A percentile compares a stretch with the other conserved stretches of the same genome.
Conservation (phyloP, 129 eudicot species). For the Logfia minima region DNA sequence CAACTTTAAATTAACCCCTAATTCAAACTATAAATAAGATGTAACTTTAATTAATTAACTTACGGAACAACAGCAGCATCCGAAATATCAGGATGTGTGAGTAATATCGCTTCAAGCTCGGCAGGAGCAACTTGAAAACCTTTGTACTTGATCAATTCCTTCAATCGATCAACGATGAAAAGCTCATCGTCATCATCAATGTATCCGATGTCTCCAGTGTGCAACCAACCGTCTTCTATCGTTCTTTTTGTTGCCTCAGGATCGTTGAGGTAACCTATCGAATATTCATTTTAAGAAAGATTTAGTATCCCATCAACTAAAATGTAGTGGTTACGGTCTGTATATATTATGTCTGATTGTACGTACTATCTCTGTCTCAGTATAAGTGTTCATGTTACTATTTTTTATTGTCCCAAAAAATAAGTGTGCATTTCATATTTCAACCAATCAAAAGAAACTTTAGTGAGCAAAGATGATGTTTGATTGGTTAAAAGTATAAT, state of each 20-base stretch:
- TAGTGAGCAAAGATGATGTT: no score
- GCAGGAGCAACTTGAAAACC: slow-evolving; percentile 99
- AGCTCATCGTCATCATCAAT: slow-evolving; percentile 90
- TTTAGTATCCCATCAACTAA: no score
- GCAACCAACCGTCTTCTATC: slow-evolving; percentile 81
- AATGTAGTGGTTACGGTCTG: no score
- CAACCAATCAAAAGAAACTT: no score
- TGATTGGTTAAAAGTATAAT: no score
- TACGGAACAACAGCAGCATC: slow-evolving; percentile 97
- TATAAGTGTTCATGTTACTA: no score
- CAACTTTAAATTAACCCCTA: neutral
- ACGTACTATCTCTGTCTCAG: no score
- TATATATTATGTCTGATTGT: no score
- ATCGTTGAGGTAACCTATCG: slow-evolving; percentile 77
- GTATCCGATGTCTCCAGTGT: slow-evolving; percentile 86
- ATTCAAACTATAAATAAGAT: neutral
- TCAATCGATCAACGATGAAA: slow-evolving; percentile 89
- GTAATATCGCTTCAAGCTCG: slow-evolving; percentile 79
- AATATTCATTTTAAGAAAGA: neutral
- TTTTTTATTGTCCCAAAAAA: no score
- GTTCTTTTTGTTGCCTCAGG: slow-evolving; percentile 74
- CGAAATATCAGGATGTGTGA: slow-evolving; percentile 55
- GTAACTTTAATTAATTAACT: slow-evolving; percentile 23
- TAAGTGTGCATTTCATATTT: no score
- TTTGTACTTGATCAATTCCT: slow-evolving; percentile 87